Base-by-base conservation (phyloP, 1,139 yeast genomes). In the Diutina pseudorugosa region DNA sequence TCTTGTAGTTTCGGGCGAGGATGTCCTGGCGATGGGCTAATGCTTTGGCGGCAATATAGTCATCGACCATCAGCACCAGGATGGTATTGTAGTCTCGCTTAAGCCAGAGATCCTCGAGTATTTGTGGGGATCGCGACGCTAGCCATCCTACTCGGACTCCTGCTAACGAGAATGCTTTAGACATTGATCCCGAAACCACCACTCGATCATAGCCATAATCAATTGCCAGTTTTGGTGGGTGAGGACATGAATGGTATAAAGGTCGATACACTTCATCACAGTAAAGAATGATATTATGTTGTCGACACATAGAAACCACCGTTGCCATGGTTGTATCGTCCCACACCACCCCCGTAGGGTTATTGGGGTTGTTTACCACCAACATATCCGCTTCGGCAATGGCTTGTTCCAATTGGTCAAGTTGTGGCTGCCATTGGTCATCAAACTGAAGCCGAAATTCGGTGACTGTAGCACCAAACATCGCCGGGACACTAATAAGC, bases 241-340 rank as follows among this genome's bases (percentile, higher is more conserved):
- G 12, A 9, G 45, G 1, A 4, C 14, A 9, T 5, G 47, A 43
- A 16, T 76, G 80, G 60, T 68, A 77, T 53, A 79, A 64, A 8
- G 84, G 84, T 7, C 82, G 66, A 60, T 79, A 80, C 7, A 78
- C 83, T 59, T 80, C 83, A 60, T 80, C 84, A 54, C 77, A 70
- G 51, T 76, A 60, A 14, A 79, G 55, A 54, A 70, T 72, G 4
- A 71, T 65, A 43, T 63, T 70, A 18, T 65, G 55, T 7, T 59
- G 52, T 36, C 62, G 57, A 53, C 81, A 78, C 40, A 78, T 57
- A 1, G 63, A 65, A 12, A 75, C 74, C 41, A 79, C 69, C 43
- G 66, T 58, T 18, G 56, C 45, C 57, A 79, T 59, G 9, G 63
- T 54, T 1, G 60, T 61, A 52, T 70, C 66, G 2, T 67, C 65